These are phyloP conservation scores for Diaporthe sp. DNA, from an alignment of 2,329 filamentous ascomycete genomes.

Conservation along the genomic window DNA sequence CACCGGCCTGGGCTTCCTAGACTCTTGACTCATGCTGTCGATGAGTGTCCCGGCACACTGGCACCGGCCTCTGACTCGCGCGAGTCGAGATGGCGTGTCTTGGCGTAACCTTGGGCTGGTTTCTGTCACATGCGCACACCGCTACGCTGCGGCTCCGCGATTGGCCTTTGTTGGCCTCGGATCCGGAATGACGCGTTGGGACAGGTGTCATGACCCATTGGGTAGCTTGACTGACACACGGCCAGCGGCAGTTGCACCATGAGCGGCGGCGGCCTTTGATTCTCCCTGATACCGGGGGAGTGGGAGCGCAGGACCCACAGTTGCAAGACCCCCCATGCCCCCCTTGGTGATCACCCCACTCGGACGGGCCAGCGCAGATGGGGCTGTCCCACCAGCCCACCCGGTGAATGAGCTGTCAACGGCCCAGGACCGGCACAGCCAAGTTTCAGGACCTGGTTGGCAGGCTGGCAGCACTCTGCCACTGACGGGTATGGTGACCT, in stretches of 20 bases:
- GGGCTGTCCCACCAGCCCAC: constrained; percentile 13
- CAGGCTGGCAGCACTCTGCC: not conserved
- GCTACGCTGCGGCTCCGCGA: constrained; percentile 31
- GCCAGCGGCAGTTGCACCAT: constrained; percentile 7
- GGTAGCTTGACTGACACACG: constrained; percentile 14
- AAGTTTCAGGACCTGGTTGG: constrained; percentile 12
- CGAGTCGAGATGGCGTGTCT: constrained; percentile 31
- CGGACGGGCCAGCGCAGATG: constrained; percentile 20
- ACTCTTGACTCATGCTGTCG: constrained; percentile 17
- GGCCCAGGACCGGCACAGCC: not conserved
- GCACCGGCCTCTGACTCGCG: constrained; percentile 20
- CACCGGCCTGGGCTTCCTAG: constrained; percentile 13
- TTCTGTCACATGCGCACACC: constrained; percentile 24
- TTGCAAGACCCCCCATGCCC: not conserved
- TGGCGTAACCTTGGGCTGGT: constrained; percentile 25
- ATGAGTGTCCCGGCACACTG: constrained; percentile 22
- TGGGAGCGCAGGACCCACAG: constrained; percentile 27
- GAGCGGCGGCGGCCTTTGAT: constrained; percentile 8
- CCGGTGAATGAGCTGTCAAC: constrained; percentile 24
- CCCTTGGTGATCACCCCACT: constrained; percentile 29
- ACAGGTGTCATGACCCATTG: constrained; percentile 10
- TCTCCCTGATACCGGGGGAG: constrained; percentile 18
- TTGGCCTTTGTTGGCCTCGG: constrained; percentile 16
- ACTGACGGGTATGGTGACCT: not conserved
- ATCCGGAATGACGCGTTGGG: constrained; percentile 27